A percentile compares a stretch with the other conserved stretches of the same genome.
phyloP scores from a whole-genome alignment of 176 grass and related monocot species.

The Carex kokanica region DNA sequence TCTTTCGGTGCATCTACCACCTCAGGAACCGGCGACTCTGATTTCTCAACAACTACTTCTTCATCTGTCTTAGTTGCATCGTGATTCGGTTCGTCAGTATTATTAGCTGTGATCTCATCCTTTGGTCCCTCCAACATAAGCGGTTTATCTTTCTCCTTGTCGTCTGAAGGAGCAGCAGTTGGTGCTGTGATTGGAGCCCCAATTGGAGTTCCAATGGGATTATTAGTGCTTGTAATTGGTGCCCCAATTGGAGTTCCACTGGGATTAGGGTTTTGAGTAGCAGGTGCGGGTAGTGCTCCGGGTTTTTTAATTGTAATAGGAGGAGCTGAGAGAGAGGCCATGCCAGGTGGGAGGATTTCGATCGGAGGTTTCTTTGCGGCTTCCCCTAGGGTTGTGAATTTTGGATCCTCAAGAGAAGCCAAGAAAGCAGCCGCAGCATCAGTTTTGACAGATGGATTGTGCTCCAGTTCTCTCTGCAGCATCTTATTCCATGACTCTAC shows the following conservation, averaged over 20 bases:
- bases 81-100: neutral
- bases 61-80: slow-evolving; percentile 17
- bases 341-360: slow-evolving; percentile 94
- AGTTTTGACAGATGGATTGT: slow-evolving; percentile 73
- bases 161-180: slow-evolving; percentile 3
- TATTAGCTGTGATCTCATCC: neutral
- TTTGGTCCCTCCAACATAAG: slow-evolving; percentile 32
- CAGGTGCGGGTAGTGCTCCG: neutral
- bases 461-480: slow-evolving; percentile 90
- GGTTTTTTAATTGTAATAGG: slow-evolving; percentile 72
- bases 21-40: neutral
- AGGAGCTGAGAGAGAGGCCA: slow-evolving; percentile 83
- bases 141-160: slow-evolving; percentile 15
- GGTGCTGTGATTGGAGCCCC: neutral
- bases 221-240: slow-evolving; percentile 15
- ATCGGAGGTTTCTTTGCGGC: slow-evolving; percentile 83
- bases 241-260: slow-evolving; percentile 27
- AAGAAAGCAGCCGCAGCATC: slow-evolving; percentile 96
- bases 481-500: slow-evolving; percentile 94
- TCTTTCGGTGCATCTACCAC: slow-evolving; percentile 6
- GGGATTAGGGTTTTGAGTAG: slow-evolving; percentile 31
- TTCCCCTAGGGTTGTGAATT: slow-evolving; percentile 77
- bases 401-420: slow-evolving; percentile 91
- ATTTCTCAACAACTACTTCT: neutral
- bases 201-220: slow-evolving; percentile 33